A percentile compares a stretch with the other conserved stretches of the same genome.
Evolutionary conservation across 73 alveolate genomes (phyloP).

Genomic region (Blepharisma stoltei): DNA sequence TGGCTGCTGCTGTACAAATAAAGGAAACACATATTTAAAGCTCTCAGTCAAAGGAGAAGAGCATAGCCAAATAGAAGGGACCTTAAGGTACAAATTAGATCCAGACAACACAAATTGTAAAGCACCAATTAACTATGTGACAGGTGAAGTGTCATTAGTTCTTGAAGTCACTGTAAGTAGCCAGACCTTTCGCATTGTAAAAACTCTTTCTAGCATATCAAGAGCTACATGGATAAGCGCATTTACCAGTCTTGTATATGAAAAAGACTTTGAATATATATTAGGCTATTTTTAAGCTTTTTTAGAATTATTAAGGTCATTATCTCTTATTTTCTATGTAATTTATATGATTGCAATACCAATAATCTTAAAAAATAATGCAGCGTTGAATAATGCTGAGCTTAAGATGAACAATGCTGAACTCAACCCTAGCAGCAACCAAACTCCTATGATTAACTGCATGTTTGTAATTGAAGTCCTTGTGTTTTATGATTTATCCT

Average conservation of each 20-base stretch:
- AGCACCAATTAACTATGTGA: constrained; percentile 9
- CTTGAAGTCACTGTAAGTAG: background rate
- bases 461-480: background rate
- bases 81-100: background rate
- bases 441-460: background rate
- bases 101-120: constrained; percentile 15
- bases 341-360: no score
- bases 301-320: no score
- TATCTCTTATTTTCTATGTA: no score
- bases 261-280: constrained; percentile 23
- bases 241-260: constrained; percentile 3
- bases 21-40: background rate
- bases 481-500: background rate
- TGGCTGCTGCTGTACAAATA: constrained; percentile 12
- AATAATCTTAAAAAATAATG: no score
- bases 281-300: no score
- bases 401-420: background rate
- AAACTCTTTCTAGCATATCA: background rate
- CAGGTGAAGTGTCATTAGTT: constrained; percentile 5
- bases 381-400: no score
- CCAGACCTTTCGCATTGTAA: background rate
- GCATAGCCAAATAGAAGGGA: constrained; percentile 13
- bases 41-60: background rate
- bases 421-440: constrained; percentile 12
- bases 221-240: constrained; percentile 26